Evolutionary conservation across 78 protist species (phyloP).

Genomic region (Guillardia theta): DNA sequence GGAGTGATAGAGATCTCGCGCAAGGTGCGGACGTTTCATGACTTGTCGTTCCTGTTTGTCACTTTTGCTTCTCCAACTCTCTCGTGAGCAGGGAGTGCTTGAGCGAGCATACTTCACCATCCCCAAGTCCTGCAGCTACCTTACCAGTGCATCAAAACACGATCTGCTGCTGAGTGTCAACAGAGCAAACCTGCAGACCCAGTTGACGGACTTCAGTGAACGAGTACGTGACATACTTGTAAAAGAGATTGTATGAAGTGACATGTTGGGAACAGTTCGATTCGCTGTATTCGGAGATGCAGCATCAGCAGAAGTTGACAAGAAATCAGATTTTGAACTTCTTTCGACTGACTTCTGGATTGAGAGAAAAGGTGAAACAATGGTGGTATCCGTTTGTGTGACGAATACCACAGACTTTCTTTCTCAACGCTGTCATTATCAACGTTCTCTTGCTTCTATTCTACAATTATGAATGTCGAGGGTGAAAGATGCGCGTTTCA

Average conservation of each 20-base stretch:
- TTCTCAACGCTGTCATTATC: not conserved
- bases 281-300: not conserved
- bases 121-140: not conserved
- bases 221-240: no score
- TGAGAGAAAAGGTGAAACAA: not conserved
- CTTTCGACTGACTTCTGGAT: not conserved
- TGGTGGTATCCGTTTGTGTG: no score
- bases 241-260: no score
- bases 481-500: not conserved
- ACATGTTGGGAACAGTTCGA: no score
- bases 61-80: no score
- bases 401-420: not conserved
- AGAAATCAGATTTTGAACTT: not conserved
- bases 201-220: not conserved
- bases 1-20: not conserved
- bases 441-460: not conserved
- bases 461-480: not conserved
- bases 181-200: not conserved
- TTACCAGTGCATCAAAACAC: not conserved
- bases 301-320: constrained; percentile 5
- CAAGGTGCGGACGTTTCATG: no score
- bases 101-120: not conserved
- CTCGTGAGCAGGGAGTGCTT: no score
- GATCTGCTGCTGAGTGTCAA: not conserved
- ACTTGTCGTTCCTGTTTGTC: no score